Base-by-base conservation (phyloP, 495 filamentous ascomycete genomes). In the Xylaria curta region DNA sequence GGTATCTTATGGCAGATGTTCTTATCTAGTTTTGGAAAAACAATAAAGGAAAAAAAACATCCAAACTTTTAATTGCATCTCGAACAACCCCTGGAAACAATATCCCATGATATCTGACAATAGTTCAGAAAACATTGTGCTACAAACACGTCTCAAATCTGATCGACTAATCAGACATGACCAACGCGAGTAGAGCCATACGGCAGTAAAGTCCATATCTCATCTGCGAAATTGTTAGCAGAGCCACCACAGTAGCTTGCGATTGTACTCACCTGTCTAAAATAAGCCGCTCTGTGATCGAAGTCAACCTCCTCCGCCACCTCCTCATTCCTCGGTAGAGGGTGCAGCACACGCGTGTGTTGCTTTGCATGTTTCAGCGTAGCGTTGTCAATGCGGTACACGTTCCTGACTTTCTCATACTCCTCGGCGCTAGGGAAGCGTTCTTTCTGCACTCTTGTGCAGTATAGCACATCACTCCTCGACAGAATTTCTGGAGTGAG, bases 231-330 rank as follows among this genome's bases (percentile, higher is more conserved):
- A 46, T n/a, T 47, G 76, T 86, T 78, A 85, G 84, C 85, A 80
- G 73, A 69, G 70, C 53, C 53, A 46, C 7, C 17, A 17, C 24
- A 72, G 51, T 1, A 56, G 4, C 31, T 61, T 73, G 67, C 59
- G 40, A 61, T 13, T 33, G 5, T 53, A 88, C 91, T 86, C 84
- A 97, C 96, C 91, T 99, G 96, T 92, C 96, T 90, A 82, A 98
- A 98, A 86, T 99, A 99, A 68, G 97, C 96, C 44, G 96, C 95
- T 78, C 96, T 86, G 81, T 95, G 93, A 85, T 99, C 96, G 84
- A 95, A 97, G 81, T 99, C 96, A 31, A 99, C 93, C 84, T 99
- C 96, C 84, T 97, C 94, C 13, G 89, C 87, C 73, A 99, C 91
- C 88, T 99, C 96, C 66, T 89, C 89, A 74, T 97, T 98, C 70